Conservation (phyloP, 2,329 filamentous ascomycete genomes). For the Podosphaera xanthii region DNA sequence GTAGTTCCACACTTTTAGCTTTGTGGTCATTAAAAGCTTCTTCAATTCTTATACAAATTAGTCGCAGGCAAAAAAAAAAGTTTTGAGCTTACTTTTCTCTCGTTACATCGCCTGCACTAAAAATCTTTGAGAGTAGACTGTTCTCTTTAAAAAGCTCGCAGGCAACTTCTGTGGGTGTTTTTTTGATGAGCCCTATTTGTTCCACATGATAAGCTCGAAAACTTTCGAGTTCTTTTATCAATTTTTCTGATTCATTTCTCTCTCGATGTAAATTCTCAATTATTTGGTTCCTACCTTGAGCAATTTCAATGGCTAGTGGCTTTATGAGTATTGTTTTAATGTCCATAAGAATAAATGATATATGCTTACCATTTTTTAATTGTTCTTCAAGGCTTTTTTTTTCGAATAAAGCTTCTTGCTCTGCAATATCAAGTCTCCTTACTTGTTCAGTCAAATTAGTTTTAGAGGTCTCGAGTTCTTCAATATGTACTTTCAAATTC, state of each 20-base stretch:
- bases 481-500: neutral
- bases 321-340: neutral
- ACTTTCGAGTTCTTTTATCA: slow-evolving; percentile 7
- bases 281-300: slow-evolving; percentile 2
- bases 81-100: neutral
- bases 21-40: slow-evolving; percentile 6
- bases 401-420: neutral
- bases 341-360: too few relatives aligned
- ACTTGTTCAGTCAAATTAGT: neutral
- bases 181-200: slow-evolving; percentile 8
- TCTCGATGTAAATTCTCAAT: slow-evolving; percentile 6
- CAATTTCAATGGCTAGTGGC: neutral
- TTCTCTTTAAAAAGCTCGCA: slow-evolving; percentile 8
- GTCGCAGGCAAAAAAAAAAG: neutral
- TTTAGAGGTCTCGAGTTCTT: neutral
- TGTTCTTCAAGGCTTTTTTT: neutral
- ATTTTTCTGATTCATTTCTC: slow-evolving; percentile 4
- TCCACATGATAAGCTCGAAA: slow-evolving; percentile 6
- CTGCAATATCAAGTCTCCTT: neutral
- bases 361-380: neutral
- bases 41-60: slow-evolving; percentile 9
- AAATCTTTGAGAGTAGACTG: slow-evolving; percentile 7
- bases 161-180: slow-evolving; percentile 5
- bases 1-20: slow-evolving; percentile 4
- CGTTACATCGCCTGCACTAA: slow-evolving; percentile 4